These are phyloP conservation scores for Leccinum subrobustum DNA, from an alignment of 1,284 basidiomycete genomes.

Conservation along the genomic window DNA sequence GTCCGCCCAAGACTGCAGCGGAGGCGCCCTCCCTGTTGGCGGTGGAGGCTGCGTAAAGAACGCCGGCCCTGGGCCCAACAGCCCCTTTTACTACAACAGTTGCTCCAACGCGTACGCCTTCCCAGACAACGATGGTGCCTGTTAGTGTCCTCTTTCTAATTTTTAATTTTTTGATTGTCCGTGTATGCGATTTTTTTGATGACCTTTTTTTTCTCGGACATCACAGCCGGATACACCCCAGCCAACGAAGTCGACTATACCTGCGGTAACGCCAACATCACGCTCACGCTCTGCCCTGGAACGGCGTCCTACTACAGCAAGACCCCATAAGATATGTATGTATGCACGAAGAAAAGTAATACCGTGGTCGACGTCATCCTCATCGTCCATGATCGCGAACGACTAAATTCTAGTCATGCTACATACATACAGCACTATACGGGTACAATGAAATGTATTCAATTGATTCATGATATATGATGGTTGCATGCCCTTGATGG, in stretches of 20 bases:
- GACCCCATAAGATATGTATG: background rate
- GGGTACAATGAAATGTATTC: slow-evolving; percentile 4
- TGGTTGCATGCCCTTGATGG: background rate
- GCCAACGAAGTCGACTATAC: slow-evolving; percentile 25
- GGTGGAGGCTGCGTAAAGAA: slow-evolving; percentile 26
- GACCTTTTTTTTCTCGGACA: background rate
- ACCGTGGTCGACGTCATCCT: background rate
- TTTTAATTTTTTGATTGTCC: no score
- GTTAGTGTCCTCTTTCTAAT: background rate
- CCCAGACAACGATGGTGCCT: slow-evolving; percentile 27
- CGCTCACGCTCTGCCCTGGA: slow-evolving; percentile 25
- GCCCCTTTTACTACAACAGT: slow-evolving; percentile 22
- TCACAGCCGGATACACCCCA: slow-evolving; percentile 11
- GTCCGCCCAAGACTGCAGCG: slow-evolving; percentile 13
- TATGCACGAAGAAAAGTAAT: background rate
- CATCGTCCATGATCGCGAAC: background rate
- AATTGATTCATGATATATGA: background rate
- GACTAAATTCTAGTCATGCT: background rate
- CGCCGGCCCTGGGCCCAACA: slow-evolving; percentile 22
- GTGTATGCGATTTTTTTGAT: background rate
- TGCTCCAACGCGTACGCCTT: slow-evolving; percentile 22
- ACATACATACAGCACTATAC: background rate
- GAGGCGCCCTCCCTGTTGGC: slow-evolving; percentile 20
- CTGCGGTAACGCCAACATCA: slow-evolving; percentile 20
- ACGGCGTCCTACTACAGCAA: slow-evolving; percentile 18